Base-by-base conservation (phyloP, 1,284 basidiomycete genomes). In the Fistulinella cinereoalba region DNA sequence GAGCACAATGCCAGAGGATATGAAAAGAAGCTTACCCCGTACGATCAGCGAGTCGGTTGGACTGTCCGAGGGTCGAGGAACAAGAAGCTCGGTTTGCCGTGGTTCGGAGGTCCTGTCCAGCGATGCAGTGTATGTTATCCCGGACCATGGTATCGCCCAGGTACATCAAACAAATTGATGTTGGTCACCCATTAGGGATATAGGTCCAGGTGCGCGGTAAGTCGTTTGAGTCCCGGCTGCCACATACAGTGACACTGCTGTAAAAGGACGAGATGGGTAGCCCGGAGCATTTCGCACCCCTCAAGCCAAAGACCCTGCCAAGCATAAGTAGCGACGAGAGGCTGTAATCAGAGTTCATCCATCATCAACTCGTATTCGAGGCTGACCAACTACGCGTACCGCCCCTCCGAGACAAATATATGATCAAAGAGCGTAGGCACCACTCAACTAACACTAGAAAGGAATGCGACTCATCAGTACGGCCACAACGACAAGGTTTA, bases 91-190 rank as follows among this genome's bases (percentile, higher is more conserved):
- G 24, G 33, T 36, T 36, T 39, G 24, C 50, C 46, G 37, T 36
- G 34, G 46, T 46, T n/a, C 41, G 36, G 38, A 40, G 16, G 33
- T 31, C 32, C 46, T 22, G 41, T 41, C 46, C 39, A 43, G 22
- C 27, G 39, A 50, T 50, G 47, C 56, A 33, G 49, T 56, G 52
- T 41, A 27, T 36, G 28, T 33, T 50, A 36, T 40, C 36, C 37
- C 41, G 46, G 50, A 51, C 11, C 43, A 61, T 58, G 46, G 52
- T 43, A 31, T 49, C 45, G 40, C 43, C 57, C 52, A 64, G 58
- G 61, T 49, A 62, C 58, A 50, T 47, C 45, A 48, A 45, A 50
- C 31, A 37, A 40, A 49, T 51, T 12, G 37, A 45, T 43, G 46
- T 24, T 19, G 45, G 46, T 50, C 57, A 37, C 59, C 49, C 29